A percentile compares a stretch with the other conserved stretches of the same genome.
phyloP scores from a whole-genome alignment of 805 yeast species.

The Saturnispora ahearnii region DNA sequence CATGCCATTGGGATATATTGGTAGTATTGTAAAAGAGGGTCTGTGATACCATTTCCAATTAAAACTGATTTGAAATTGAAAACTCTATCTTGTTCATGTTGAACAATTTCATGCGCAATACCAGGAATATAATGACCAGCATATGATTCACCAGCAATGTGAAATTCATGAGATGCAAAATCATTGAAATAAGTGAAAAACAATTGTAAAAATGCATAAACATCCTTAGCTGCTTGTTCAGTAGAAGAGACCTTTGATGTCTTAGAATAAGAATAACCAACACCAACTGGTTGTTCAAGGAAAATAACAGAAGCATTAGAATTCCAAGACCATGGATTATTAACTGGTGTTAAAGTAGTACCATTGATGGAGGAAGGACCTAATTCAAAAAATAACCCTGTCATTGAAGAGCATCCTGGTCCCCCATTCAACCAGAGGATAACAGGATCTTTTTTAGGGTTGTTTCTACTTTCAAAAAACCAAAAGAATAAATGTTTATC shows the following conservation, averaged over 20 bases:
- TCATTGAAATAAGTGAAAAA: constrained; percentile 67
- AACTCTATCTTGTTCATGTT: constrained; percentile 40
- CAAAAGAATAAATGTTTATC: constrained; percentile 80
- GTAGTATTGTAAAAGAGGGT: constrained; percentile 69
- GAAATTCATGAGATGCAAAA: constrained; percentile 52
- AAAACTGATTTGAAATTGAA: constrained; percentile 67
- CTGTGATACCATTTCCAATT: constrained; percentile 89
- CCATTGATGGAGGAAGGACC: constrained; percentile 66
- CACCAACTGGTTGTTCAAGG: constrained; percentile 84
- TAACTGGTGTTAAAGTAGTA: constrained; percentile 49
- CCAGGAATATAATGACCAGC: constrained; percentile 94
- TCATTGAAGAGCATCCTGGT: constrained; percentile 86
- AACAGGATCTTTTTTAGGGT: constrained; percentile 78
- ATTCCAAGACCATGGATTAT: constrained; percentile 80
- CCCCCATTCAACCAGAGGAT: constrained; percentile 92
- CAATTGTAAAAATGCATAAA: constrained; percentile 67
- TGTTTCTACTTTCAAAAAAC: constrained; percentile 84
- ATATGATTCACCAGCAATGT: constrained; percentile 88
- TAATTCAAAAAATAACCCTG: constrained; percentile 79
- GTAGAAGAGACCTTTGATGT: constrained; percentile 54
- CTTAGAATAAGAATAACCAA: constrained; percentile 55
- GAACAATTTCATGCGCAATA: constrained; percentile 71
- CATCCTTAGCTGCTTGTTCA: constrained; percentile 76
- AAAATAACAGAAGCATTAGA: constrained; percentile 76
- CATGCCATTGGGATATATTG: constrained; percentile 91